phyloP scores from a whole-genome alignment of 1,284 basidiomycete genomes.

The Cronartium quercuum region DNA sequence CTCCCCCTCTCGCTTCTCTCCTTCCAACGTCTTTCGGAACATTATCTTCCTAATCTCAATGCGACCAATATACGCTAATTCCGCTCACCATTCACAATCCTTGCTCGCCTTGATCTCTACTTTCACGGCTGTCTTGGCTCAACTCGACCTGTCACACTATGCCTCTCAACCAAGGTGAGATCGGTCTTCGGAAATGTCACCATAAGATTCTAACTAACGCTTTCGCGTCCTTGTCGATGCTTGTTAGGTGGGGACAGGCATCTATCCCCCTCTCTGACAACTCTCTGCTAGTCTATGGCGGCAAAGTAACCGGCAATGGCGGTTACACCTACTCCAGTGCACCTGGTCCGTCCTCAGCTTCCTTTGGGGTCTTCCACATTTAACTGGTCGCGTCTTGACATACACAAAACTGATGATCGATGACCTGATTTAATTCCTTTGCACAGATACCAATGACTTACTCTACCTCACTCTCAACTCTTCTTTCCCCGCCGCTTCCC shows the following conservation, averaged over 20 bases:
- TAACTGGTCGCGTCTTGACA: too few species aligned
- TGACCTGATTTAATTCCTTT: neutral
- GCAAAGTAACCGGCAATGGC: conserved; percentile 13
- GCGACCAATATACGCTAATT: too few species aligned
- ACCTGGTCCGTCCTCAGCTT: conserved; percentile 9
- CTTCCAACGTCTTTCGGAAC: too few species aligned
- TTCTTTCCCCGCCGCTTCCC: conserved; percentile 12
- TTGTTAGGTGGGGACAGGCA: conserved; percentile 32
- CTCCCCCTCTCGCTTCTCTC: too few species aligned
- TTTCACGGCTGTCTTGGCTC: conserved; percentile 6
- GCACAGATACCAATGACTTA: conserved; percentile 27
- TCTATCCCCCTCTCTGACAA: conserved; percentile 28
- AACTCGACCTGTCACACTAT: neutral
- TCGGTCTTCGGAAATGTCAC: too few species aligned
- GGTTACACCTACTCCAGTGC: conserved; percentile 30
- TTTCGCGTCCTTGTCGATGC: neutral
- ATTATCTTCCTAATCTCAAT: too few species aligned
- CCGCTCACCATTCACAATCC: neutral
- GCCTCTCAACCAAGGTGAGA: conserved; percentile 23
- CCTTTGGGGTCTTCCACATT: neutral
- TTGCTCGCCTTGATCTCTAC: neutral
- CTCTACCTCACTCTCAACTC: conserved; percentile 25
- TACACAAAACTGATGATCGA: neutral
- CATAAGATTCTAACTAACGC: neutral
- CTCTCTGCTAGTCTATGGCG: conserved; percentile 25